A percentile compares a stretch with the other conserved stretches of the same genome.
Conservation (phyloP, 2,329 filamentous ascomycete genomes). For the Monilinia vaccinii-corymbosi region DNA sequence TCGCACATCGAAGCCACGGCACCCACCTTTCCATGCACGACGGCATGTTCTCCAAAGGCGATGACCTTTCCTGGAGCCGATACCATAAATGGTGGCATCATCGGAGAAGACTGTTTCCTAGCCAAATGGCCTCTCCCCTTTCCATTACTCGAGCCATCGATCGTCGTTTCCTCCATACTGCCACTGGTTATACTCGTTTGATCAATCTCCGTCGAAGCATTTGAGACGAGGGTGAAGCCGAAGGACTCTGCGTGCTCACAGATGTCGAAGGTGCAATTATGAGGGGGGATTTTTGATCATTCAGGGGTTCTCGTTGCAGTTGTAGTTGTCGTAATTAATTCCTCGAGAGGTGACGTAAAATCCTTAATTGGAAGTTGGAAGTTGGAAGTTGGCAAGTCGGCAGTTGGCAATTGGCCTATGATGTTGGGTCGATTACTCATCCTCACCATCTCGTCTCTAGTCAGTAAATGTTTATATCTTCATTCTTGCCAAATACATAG, state of each 20-base stretch:
- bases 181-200: slow-evolving; percentile 4
- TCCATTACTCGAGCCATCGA: slow-evolving; percentile 13
- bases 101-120: slow-evolving; percentile 52
- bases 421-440: neutral
- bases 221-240: slow-evolving; percentile 9
- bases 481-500: neutral
- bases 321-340: too few relatives aligned
- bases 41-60: slow-evolving; percentile 93
- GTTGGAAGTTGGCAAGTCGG: too few relatives aligned
- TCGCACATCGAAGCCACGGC: neutral
- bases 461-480: neutral
- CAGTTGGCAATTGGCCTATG: neutral
- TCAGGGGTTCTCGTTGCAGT: neutral
- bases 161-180: slow-evolving; percentile 5
- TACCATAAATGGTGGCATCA: slow-evolving; percentile 92
- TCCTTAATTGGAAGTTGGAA: too few relatives aligned
- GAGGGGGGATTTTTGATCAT: slow-evolving; percentile 2
- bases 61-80: slow-evolving; percentile 98
- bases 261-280: slow-evolving; percentile 11
- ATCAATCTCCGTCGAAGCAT: neutral
- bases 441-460: too few relatives aligned
- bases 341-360: neutral
- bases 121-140: slow-evolving; percentile 1
- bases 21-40: slow-evolving; percentile 87
- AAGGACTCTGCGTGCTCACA: slow-evolving; percentile 8